phyloP scores from a whole-genome alignment of 2,329 filamentous ascomycete genomes.

The Colletotrichum destructivum region DNA sequence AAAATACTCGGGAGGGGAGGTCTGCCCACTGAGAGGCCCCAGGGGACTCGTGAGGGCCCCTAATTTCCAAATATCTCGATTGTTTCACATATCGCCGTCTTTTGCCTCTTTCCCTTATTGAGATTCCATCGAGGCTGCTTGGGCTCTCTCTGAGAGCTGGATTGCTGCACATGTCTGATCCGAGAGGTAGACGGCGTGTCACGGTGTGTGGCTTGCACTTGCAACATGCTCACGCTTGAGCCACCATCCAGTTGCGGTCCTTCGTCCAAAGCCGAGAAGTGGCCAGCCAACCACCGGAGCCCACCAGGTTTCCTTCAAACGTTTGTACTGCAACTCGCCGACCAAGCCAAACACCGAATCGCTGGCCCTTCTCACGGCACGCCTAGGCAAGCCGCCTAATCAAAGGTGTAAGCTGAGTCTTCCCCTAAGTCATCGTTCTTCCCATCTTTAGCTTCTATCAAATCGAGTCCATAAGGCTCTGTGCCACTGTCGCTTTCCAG shows the following conservation, averaged over 20 bases:
- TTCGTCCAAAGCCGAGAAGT: background rate
- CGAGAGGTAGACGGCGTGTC: constrained; percentile 3
- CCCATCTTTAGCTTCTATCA: too few relatives aligned
- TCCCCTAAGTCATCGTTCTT: too few relatives aligned
- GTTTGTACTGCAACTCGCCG: background rate
- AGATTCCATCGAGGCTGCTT: background rate
- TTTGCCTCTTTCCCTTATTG: background rate
- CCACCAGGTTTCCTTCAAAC: background rate
- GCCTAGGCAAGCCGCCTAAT: too few relatives aligned
- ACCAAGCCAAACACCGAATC: background rate
- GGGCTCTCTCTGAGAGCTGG: background rate
- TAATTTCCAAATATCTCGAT: background rate
- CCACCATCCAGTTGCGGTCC: background rate
- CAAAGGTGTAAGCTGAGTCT: too few relatives aligned
- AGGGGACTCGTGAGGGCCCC: background rate
- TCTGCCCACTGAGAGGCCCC: background rate
- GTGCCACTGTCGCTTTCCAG: background rate
- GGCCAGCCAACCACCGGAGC: background rate
- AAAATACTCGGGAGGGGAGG: background rate
- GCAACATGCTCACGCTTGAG: too few relatives aligned
- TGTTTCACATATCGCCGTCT: constrained; percentile 6
- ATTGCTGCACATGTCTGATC: constrained; percentile 4
- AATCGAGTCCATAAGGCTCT: too few relatives aligned
- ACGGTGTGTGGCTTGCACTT: too few relatives aligned
- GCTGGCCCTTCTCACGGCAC: too few relatives aligned